Percentiles rank a stretch among this genome's conserved stretches.
phyloP scores from a whole-genome alignment of 2,329 filamentous ascomycete genomes.

The Stemphylium vesicarium region DNA sequence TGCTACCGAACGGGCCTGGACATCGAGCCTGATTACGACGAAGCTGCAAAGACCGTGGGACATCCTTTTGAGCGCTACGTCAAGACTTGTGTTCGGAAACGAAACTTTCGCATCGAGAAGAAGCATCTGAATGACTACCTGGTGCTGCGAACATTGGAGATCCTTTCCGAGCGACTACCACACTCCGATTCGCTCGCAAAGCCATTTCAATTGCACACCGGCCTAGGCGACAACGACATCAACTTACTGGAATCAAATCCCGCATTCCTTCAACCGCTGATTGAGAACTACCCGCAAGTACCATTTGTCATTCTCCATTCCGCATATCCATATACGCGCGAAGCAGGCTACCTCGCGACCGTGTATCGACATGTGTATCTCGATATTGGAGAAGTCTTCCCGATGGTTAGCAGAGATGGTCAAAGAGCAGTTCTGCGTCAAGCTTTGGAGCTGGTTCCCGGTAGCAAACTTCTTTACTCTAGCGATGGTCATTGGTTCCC shows the following conservation, averaged over 20 bases:
- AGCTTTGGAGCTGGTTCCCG: conserved; percentile 76
- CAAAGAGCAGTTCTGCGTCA: conserved; percentile 74
- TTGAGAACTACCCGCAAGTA: conserved; percentile 70
- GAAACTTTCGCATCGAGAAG: conserved; percentile 63
- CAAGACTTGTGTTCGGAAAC: conserved; percentile 47
- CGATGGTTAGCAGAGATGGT: conserved; percentile 75
- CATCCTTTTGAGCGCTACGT: conserved; percentile 52
- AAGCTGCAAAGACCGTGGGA: conserved; percentile 42
- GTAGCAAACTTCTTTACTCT: conserved; percentile 78
- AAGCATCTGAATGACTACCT: conserved; percentile 72
- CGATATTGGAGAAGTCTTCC: conserved; percentile 84
- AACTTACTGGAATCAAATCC: conserved; percentile 73
- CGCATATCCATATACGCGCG: conserved; percentile 79
- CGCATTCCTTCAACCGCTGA: conserved; percentile 74
- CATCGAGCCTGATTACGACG: conserved; percentile 54
- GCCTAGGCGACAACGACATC: conserved; percentile 81
- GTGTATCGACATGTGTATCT: conserved; percentile 82
- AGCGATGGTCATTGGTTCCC: conserved; percentile 82
- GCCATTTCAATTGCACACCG: conserved; percentile 83
- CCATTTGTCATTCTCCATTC: conserved; percentile 81
- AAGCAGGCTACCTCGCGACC: conserved; percentile 78
- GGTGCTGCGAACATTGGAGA: conserved; percentile 67
- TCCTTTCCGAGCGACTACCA: conserved; percentile 56
- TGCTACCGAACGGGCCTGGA: conserved; percentile 79
- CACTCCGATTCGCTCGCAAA: conserved; percentile 60